Percentiles rank a stretch among this genome's conserved stretches.
These are phyloP conservation scores for Voacanga thouarsii DNA, from an alignment of 257 asterid genomes.

Conservation along the genomic window DNA sequence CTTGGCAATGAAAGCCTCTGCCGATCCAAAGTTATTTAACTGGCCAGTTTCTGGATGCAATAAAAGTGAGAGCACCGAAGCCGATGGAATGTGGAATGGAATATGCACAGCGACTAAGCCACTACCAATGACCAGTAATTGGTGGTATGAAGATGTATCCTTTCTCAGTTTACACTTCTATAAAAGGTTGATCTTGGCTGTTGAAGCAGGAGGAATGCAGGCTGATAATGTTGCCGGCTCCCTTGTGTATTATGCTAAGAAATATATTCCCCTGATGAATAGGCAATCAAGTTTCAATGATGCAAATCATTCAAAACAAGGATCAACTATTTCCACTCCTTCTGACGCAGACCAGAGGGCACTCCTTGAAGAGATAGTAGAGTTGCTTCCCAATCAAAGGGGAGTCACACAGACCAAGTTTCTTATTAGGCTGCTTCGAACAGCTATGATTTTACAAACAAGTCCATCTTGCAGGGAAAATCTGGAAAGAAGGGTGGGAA, in stretches of 20 bases:
- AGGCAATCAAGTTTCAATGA: conserved; percentile 71
- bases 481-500: conserved; percentile 71
- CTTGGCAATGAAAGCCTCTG: conserved; percentile 68
- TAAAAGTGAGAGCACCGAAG: conserved; percentile 21
- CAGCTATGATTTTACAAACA: conserved; percentile 63
- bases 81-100: conserved; percentile 58
- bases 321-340: conserved; percentile 56
- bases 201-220: conserved; percentile 66
- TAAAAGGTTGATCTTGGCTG: conserved; percentile 61
- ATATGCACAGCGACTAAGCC: conserved; percentile 29
- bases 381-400: conserved; percentile 52
- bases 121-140: conserved; percentile 39
- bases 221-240: conserved; percentile 66
- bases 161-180: conserved; percentile 62
- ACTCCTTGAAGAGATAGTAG: conserved; percentile 78
- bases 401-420: conserved; percentile 71
- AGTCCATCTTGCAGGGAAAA: conserved; percentile 63
- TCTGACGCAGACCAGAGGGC: conserved; percentile 76
- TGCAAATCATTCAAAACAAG: conserved; percentile 32
- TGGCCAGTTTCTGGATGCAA: conserved; percentile 49
- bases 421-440: conserved; percentile 62
- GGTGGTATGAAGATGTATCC: conserved; percentile 97
- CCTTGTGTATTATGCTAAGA: conserved; percentile 65
- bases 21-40: conserved; percentile 52
- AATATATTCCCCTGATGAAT: conserved; percentile 73